Percentiles rank a stretch among this genome's conserved stretches.
Conservation (phyloP, 768 basidiomycete genomes). For the Leccinum ochraceum region DNA sequence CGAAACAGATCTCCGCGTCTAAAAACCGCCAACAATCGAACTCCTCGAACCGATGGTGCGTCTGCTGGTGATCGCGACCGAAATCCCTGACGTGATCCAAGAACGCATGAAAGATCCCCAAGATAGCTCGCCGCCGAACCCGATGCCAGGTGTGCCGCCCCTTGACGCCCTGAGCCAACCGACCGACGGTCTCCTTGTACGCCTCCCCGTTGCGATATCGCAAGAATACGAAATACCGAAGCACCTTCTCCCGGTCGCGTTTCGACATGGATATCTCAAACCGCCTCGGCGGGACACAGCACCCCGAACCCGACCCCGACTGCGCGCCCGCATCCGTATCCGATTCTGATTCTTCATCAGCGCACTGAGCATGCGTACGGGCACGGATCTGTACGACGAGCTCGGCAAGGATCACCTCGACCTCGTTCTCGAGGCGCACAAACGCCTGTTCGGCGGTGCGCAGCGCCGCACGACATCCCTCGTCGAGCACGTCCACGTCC, state of each 20-base stretch:
- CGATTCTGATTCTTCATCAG: neutral
- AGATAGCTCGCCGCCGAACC: conserved; percentile 28
- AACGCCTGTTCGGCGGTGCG: conserved; percentile 46
- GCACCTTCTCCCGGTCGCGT: conserved; percentile 38
- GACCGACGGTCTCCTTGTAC: conserved; percentile 41
- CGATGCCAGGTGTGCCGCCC: conserved; percentile 29
- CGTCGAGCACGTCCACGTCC: conserved; percentile 30
- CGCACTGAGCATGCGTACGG: neutral
- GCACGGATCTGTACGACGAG: conserved; percentile 37
- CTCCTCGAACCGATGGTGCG: conserved; percentile 16
- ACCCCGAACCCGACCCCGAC: neutral
- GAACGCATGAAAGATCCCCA: conserved; percentile 33
- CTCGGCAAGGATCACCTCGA: conserved; percentile 40
- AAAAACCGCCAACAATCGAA: conserved; percentile 50
- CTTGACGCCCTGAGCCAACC: conserved; percentile 26
- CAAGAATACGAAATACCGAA: conserved; percentile 54
- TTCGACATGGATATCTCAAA: conserved; percentile 25
- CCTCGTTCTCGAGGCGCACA: conserved; percentile 42
- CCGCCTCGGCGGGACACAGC: conserved; percentile 5
- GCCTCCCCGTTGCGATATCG: conserved; percentile 57
- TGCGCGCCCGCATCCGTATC: neutral
- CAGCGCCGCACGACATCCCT: conserved; percentile 38
- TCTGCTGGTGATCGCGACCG: neutral
- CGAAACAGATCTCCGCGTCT: conserved; percentile 54
- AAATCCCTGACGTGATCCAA: conserved; percentile 5